These are phyloP conservation scores for Saturnispora mendoncae DNA, from an alignment of 805 yeast species.

Conservation along the genomic window DNA sequence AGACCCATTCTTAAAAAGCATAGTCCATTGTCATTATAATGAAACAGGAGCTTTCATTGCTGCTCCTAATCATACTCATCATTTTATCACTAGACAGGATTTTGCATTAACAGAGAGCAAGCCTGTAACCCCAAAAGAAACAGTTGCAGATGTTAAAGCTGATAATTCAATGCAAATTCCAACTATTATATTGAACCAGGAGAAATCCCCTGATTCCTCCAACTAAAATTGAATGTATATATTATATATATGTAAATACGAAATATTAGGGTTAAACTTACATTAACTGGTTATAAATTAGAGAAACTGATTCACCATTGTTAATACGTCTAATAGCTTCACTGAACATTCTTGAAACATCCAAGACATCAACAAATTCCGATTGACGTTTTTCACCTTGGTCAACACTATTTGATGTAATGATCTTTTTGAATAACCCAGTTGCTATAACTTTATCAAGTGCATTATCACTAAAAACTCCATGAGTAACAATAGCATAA, in stretches of 20 bases:
- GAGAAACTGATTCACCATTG: constrained; percentile 92
- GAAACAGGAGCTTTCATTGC: constrained; percentile 21
- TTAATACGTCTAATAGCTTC: constrained; percentile 95
- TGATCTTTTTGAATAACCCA: constrained; percentile 62
- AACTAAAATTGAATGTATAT: background rate
- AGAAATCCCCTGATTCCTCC: background rate
- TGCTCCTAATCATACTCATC: constrained; percentile 48
- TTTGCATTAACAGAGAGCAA: no score
- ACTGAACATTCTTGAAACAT: constrained; percentile 80
- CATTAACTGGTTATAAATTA: constrained; percentile 83
- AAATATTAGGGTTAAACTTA: no score
- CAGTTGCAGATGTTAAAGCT: background rate
- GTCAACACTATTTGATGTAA: constrained; percentile 88
- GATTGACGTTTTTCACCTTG: constrained; percentile 46
- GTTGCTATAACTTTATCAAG: constrained; percentile 56
- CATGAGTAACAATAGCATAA: constrained; percentile 86
- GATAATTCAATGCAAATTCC: background rate
- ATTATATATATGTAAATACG: no score
- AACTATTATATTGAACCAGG: background rate
- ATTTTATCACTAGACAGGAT: constrained; percentile 60
- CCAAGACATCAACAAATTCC: constrained; percentile 65
- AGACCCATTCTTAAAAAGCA: constrained; percentile 50
- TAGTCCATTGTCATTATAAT: constrained; percentile 43
- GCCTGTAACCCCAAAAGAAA: background rate
- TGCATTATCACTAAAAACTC: constrained; percentile 89